phyloP scores from a whole-genome alignment of 2,329 filamentous ascomycete genomes.

The Aaosphaeria arxii region DNA sequence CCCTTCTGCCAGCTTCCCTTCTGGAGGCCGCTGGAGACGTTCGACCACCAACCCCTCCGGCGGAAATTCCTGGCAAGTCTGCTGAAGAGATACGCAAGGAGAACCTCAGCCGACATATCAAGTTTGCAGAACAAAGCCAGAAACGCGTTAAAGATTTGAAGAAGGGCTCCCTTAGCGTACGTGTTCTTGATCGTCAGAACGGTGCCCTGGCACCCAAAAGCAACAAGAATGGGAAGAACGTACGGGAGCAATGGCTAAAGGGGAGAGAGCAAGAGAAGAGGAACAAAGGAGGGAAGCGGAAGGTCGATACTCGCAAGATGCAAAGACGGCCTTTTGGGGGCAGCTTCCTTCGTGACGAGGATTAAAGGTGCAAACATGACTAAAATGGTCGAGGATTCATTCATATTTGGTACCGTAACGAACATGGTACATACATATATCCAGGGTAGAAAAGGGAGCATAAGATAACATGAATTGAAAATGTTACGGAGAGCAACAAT shows the following conservation, averaged over 20 bases:
- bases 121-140: conserved; percentile 48
- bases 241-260: conserved; percentile 43
- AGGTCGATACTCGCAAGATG: conserved; percentile 18
- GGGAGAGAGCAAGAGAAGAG: conserved; percentile 34
- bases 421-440: too few species aligned
- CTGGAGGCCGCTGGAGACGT: conserved; percentile 45
- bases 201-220: conserved; percentile 44
- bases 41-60: conserved; percentile 45
- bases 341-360: conserved; percentile 27
- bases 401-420: too few species aligned
- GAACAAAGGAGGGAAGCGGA: conserved; percentile 11
- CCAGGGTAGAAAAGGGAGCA: too few species aligned
- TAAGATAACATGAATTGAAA: too few species aligned
- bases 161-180: conserved; percentile 48
- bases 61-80: conserved; percentile 13
- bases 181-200: conserved; percentile 46
- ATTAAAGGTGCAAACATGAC: conserved; percentile 2
- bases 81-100: conserved; percentile 37
- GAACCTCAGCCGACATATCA: conserved; percentile 47
- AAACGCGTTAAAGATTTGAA: conserved; percentile 51
- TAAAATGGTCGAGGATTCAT: neutral
- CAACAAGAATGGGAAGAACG: conserved; percentile 29
- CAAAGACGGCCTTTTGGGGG: conserved; percentile 26
- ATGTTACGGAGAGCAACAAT: too few species aligned
- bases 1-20: conserved; percentile 51